These are phyloP conservation scores for Gremmenia infestans DNA, from an alignment of 2,329 filamentous ascomycete genomes.

Conservation along the genomic window DNA sequence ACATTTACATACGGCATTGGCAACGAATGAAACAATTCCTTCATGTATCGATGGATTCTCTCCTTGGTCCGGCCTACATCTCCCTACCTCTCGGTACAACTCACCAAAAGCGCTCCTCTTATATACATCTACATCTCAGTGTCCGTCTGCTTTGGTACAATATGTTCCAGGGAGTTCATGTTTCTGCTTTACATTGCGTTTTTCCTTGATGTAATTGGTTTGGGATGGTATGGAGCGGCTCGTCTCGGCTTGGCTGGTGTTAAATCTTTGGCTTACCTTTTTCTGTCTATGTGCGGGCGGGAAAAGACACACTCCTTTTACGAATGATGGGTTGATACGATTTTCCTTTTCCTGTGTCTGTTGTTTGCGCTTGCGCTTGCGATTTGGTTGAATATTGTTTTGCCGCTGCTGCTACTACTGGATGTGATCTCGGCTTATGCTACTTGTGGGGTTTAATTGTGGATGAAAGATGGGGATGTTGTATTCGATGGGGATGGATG, in stretches of 20 bases:
- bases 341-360: constrained; percentile 17
- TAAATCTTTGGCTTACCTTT: constrained; percentile 6
- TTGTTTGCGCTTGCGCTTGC: background rate
- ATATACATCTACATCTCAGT: constrained; percentile 3
- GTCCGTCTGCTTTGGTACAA: background rate
- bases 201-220: constrained; percentile 10
- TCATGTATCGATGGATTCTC: constrained; percentile 17
- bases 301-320: constrained; percentile 23
- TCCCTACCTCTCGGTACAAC: constrained; percentile 17
- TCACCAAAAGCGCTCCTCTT: constrained; percentile 11
- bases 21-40: constrained; percentile 6
- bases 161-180: constrained; percentile 6
- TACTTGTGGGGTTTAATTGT: too few species aligned
- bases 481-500: too few species aligned
- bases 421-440: too few species aligned
- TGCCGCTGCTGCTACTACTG: background rate
- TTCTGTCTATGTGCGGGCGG: constrained; percentile 4
- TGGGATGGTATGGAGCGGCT: constrained; percentile 4
- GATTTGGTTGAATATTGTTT: constrained; percentile 1
- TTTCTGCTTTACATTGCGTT: background rate
- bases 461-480: too few species aligned
- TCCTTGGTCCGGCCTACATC: constrained; percentile 11
- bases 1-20: background rate
- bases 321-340: constrained; percentile 27
- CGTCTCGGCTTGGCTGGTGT: constrained; percentile 5